phyloP scores from a whole-genome alignment of 208 protist species.

The Crithidia mellificae region DNA sequence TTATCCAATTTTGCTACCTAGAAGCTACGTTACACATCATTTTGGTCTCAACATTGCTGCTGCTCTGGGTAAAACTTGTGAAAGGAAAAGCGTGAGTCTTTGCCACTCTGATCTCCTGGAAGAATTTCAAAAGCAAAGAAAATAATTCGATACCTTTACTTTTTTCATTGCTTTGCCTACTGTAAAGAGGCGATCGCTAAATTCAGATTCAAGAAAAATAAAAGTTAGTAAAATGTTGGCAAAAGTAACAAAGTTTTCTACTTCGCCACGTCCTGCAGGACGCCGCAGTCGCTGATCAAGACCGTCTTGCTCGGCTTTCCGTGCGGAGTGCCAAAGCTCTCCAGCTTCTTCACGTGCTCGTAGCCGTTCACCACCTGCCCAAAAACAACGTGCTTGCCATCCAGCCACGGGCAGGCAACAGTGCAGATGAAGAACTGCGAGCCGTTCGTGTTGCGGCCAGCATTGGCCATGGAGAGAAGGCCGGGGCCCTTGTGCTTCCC shows the following conservation, averaged over 20 bases:
- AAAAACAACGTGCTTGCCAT: conserved; percentile 96
- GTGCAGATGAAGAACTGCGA: conserved; percentile 95
- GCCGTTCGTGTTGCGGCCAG: conserved; percentile 91
- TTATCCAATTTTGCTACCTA: too few relatives aligned
- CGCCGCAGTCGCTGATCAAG: conserved; percentile 73
- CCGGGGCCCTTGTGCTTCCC: conserved; percentile 78
- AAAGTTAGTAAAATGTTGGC: background rate
- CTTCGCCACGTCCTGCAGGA: conserved; percentile 46
- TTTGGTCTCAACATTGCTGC: too few relatives aligned
- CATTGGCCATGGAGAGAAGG: conserved; percentile 93
- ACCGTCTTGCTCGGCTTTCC: conserved; percentile 65
- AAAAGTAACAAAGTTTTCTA: background rate
- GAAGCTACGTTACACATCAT: too few relatives aligned
- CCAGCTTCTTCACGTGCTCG: conserved; percentile 78
- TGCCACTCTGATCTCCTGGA: too few relatives aligned
- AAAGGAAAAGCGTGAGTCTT: too few relatives aligned
- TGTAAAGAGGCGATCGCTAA: too few relatives aligned
- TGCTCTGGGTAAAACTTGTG: too few relatives aligned
- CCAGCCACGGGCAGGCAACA: conserved; percentile 82
- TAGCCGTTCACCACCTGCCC: conserved; percentile 89
- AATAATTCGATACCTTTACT: too few relatives aligned
- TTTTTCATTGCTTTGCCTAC: too few relatives aligned
- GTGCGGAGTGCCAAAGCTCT: conserved; percentile 68
- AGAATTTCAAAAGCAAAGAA: too few relatives aligned
- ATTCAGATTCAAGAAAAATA: background rate